Evolutionary conservation across 371 early-diverging fungal genomes (phyloP).

Genomic region (Rhizopus arrhizus): DNA sequence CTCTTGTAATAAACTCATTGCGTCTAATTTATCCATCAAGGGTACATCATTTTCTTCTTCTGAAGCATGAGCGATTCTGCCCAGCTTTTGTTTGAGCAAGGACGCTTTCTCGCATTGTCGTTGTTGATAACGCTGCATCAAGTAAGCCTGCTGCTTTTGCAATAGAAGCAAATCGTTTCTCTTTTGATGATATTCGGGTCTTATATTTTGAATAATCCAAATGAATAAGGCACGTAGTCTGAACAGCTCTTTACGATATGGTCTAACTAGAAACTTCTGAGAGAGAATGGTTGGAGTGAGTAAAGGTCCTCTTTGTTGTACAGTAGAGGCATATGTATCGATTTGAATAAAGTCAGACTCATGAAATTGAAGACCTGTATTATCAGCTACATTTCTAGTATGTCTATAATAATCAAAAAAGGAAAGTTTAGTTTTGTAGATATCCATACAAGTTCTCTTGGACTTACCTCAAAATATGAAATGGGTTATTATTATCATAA

Average conservation of each 20-base stretch:
- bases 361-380: conserved; percentile 16
- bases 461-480: conserved; percentile 32
- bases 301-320: conserved; percentile 56
- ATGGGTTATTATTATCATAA: conserved; percentile 30
- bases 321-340: conserved; percentile 58
- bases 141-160: conserved; percentile 16
- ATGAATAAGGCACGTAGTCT: conserved; percentile 55
- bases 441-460: too few relatives aligned
- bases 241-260: conserved; percentile 51
- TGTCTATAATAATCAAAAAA: conserved; percentile 15
- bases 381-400: conserved; percentile 24
- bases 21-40: conserved; percentile 5
- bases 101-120: conserved; percentile 7
- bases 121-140: conserved; percentile 1
- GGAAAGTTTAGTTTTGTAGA: too few relatives aligned
- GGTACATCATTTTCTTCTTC: conserved; percentile 8
- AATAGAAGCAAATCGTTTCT: conserved; percentile 15
- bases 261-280: conserved; percentile 57
- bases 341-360: conserved; percentile 50
- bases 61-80: conserved; percentile 4
- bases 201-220: conserved; percentile 61
- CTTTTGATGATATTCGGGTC: conserved; percentile 33
- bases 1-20: conserved; percentile 23
- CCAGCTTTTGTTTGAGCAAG: conserved; percentile 21
- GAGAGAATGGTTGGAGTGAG: conserved; percentile 56